Evolutionary conservation across 257 asterid genomes (phyloP).

Genomic region (Gardenia jasminoides): DNA sequence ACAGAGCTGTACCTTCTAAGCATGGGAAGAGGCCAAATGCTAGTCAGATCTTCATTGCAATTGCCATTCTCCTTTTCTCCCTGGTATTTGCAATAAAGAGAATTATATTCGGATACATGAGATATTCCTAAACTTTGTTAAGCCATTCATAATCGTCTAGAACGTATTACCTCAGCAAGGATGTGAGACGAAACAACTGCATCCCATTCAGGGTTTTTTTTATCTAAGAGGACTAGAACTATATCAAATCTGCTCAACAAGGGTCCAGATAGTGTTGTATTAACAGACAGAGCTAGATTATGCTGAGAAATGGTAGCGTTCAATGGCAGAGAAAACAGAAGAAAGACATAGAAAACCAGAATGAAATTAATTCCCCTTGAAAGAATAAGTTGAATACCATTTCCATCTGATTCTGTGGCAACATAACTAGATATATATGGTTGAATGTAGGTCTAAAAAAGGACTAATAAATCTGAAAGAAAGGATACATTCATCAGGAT

Average conservation of each 20-base stretch:
- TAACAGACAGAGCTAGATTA: slow-evolving; percentile 80
- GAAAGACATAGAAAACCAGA: background rate
- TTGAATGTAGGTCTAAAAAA: background rate
- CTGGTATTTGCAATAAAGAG: slow-evolving; percentile 38
- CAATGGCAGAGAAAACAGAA: slow-evolving; percentile 11
- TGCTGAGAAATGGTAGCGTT: slow-evolving; percentile 39
- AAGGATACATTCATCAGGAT: slow-evolving; percentile 90
- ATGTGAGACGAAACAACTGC: slow-evolving; percentile 96
- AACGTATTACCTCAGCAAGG: slow-evolving; percentile 70
- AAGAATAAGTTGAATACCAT: background rate
- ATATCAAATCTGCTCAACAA: slow-evolving; percentile 94
- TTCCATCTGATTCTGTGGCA: background rate
- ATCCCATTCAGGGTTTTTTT: slow-evolving; percentile 96
- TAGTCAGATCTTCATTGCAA: slow-evolving; percentile 48
- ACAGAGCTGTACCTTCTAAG: slow-evolving; percentile 60
- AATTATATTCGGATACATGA: slow-evolving; percentile 18
- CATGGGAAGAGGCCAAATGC: slow-evolving; percentile 82
- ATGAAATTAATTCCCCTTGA: background rate
- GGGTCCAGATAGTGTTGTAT: slow-evolving; percentile 97
- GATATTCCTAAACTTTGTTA: slow-evolving; percentile 16
- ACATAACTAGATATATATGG: background rate
- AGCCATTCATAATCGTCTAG: slow-evolving; percentile 15
- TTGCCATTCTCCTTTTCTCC: slow-evolving; percentile 44
- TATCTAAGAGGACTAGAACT: slow-evolving; percentile 91
- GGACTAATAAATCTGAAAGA: background rate